A percentile compares a stretch with the other conserved stretches of the same genome.
These are phyloP conservation scores for Angophora floribunda DNA, from an alignment of 345 rosid genomes.

Conservation along the genomic window DNA sequence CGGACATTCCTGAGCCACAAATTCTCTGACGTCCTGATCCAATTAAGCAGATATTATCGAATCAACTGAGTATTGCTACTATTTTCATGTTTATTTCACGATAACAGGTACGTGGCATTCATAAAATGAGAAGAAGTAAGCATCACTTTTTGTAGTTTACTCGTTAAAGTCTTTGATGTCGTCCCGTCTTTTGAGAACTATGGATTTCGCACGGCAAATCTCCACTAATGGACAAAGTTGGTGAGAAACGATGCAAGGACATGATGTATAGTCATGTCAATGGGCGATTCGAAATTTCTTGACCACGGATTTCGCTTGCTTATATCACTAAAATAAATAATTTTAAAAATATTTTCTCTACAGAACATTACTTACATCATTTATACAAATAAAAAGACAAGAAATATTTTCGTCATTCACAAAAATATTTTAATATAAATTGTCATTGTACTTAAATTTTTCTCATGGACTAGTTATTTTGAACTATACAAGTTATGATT, in stretches of 20 bases:
- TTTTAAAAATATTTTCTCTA: no score
- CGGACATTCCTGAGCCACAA: background rate
- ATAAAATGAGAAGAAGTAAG: background rate
- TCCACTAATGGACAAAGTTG: background rate
- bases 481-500: background rate
- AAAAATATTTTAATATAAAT: background rate
- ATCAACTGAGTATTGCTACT: background rate
- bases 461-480: background rate
- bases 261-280: background rate
- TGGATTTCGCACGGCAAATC: background rate
- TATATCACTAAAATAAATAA: no score
- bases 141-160: background rate
- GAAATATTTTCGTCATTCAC: background rate
- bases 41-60: background rate
- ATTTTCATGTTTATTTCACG: background rate
- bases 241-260: background rate
- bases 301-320: background rate
- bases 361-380: no score
- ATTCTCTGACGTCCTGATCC: background rate
- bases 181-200: background rate
- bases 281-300: background rate
- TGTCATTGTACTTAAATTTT: background rate
- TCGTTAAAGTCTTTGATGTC: background rate
- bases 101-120: background rate
- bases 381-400: background rate